Evolutionary conservation across 2,329 filamentous ascomycete genomes (phyloP).

Genomic region (Venturia effusa): DNA sequence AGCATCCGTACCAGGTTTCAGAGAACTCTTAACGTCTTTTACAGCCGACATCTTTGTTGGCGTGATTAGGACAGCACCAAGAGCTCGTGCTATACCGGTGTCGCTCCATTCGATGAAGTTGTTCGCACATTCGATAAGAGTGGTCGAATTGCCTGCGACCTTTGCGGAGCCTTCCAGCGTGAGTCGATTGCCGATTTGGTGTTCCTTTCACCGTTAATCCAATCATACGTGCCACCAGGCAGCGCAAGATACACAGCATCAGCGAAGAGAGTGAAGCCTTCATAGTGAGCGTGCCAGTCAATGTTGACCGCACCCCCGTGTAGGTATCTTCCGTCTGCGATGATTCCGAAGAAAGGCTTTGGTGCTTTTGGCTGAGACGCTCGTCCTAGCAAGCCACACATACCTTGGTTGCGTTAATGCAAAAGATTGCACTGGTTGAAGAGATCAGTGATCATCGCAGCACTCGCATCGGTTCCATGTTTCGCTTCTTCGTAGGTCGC

Average conservation of each 20-base stretch:
- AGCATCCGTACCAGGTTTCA: constrained; percentile 35
- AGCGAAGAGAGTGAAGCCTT: constrained; percentile 79
- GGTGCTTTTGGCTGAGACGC: constrained; percentile 9
- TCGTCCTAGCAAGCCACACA: constrained; percentile 71
- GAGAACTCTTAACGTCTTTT: constrained; percentile 51
- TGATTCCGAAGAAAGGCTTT: constrained; percentile 78
- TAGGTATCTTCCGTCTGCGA: constrained; percentile 81
- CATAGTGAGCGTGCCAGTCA: constrained; percentile 74
- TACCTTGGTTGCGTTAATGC: constrained; percentile 81
- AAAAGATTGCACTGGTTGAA: constrained; percentile 92
- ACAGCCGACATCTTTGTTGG: constrained; percentile 69
- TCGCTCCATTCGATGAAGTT: constrained; percentile 73
- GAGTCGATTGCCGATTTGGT: constrained; percentile 61
- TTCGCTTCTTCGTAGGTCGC: constrained; percentile 76
- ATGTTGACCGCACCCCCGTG: constrained; percentile 84
- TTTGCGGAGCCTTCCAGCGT: constrained; percentile 56
- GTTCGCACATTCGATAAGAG: constrained; percentile 70
- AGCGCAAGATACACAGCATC: constrained; percentile 86
- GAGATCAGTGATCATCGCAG: constrained; percentile 82
- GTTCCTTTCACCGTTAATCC: constrained; percentile 63
- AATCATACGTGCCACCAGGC: constrained; percentile 73
- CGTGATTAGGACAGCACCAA: constrained; percentile 64
- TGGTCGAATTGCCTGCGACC: constrained; percentile 48
- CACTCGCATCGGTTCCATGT: constrained; percentile 59
- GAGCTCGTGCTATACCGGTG: constrained; percentile 53